These are phyloP conservation scores for Fraxinus sp. DNA, from an alignment of 305 asterid genomes.

Conservation along the genomic window DNA sequence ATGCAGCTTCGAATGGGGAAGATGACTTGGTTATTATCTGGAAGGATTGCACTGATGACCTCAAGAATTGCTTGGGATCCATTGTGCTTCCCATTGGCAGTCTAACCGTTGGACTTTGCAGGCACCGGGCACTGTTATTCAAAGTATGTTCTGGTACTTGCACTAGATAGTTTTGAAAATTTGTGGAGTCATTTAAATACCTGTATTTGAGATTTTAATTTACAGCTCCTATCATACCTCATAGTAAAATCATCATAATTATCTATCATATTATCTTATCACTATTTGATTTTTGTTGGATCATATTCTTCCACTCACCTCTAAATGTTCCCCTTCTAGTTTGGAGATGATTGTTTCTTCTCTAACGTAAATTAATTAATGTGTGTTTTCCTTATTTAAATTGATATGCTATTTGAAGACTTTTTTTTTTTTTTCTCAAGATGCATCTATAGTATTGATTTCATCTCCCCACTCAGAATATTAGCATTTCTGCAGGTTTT, in stretches of 20 bases:
- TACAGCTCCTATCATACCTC: background rate
- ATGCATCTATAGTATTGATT: slow-evolving; percentile 12
- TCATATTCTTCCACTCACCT: slow-evolving; percentile 11
- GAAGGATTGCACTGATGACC: slow-evolving; percentile 82
- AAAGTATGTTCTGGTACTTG: slow-evolving; percentile 55
- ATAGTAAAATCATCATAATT: background rate
- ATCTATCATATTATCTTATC: background rate
- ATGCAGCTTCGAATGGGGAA: slow-evolving; percentile 65
- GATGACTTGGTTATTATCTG: slow-evolving; percentile 59
- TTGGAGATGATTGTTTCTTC: slow-evolving; percentile 10
- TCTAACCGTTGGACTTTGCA: slow-evolving; percentile 74
- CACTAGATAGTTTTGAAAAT: slow-evolving; percentile 10
- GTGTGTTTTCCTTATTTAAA: background rate
- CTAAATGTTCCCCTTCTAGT: slow-evolving; percentile 6
- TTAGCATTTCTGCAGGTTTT: slow-evolving; percentile 61
- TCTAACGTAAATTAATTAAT: background rate
- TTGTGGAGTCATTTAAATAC: slow-evolving; percentile 18
- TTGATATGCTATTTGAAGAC: background rate
- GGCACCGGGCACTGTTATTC: slow-evolving; percentile 87
- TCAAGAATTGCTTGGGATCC: slow-evolving; percentile 85
- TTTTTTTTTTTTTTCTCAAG: background rate
- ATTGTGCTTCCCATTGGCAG: slow-evolving; percentile 85
- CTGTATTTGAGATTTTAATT: slow-evolving; percentile 9
- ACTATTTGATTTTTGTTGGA: background rate
- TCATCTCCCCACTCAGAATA: slow-evolving; percentile 18